These are phyloP conservation scores for Pseudopyricularia javanii DNA, from an alignment of 2,329 filamentous ascomycete genomes.

Conservation along the genomic window DNA sequence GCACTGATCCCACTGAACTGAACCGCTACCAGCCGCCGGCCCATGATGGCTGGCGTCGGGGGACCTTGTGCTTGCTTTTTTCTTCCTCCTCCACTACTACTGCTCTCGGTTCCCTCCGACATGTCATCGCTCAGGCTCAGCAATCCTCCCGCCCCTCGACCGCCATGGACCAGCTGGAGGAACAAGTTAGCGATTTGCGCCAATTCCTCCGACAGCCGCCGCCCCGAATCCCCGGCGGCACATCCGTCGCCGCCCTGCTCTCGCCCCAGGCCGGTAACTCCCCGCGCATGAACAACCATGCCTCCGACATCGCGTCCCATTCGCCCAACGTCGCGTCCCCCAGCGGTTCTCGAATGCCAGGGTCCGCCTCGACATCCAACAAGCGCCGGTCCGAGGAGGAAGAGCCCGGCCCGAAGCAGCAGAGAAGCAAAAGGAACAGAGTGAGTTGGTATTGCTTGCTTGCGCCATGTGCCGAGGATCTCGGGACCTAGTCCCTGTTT, in stretches of 20 bases:
- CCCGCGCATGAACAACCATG: not conserved
- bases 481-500: too few species aligned
- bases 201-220: conserved; percentile 11
- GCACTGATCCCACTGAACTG: not conserved
- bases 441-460: conserved; percentile 22
- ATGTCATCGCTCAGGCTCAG: too few species aligned
- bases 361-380: not conserved
- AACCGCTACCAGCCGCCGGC: not conserved
- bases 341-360: not conserved
- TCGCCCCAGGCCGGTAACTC: conserved; percentile 8
- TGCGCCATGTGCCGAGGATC: not conserved
- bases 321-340: not conserved
- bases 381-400: conserved; percentile 30
- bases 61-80: not conserved
- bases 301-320: conserved; percentile 1
- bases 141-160: too few species aligned
- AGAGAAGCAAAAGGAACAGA: conserved; percentile 48
- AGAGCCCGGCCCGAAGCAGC: conserved; percentile 30
- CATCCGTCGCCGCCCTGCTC: conserved; percentile 9
- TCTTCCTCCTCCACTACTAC: not conserved
- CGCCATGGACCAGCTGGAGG: conserved; percentile 40
- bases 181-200: conserved; percentile 40
- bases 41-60: not conserved
- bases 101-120: not conserved
- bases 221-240: conserved; percentile 7